Evolutionary conservation across 2,329 filamentous ascomycete genomes (phyloP).

Genomic region (Trichoderma hamatum): DNA sequence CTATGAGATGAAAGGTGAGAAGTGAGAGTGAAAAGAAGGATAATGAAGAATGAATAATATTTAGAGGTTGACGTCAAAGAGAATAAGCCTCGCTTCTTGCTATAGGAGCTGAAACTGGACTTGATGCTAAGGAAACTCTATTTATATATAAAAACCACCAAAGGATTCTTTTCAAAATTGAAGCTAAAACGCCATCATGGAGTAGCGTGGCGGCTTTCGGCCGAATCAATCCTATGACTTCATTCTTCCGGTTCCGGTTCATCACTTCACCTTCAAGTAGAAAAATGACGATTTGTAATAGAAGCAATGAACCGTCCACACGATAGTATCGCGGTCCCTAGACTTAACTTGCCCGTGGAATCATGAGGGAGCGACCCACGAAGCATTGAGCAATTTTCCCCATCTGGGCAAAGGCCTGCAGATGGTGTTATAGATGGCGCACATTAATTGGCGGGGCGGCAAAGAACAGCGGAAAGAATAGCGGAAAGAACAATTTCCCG

Average conservation of each 20-base stretch:
- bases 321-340: background rate
- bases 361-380: background rate
- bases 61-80: background rate
- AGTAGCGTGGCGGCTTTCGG: background rate
- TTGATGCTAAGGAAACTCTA: background rate
- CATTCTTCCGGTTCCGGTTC: background rate
- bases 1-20: background rate
- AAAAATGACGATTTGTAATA: background rate
- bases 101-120: no score
- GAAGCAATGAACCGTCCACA: background rate
- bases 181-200: background rate
- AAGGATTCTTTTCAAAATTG: background rate
- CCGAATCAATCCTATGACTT: background rate
- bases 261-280: background rate
- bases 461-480: no score
- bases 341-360: slow-evolving; percentile 17
- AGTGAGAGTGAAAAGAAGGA: background rate
- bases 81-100: background rate
- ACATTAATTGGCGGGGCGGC: background rate
- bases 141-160: background rate
- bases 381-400: background rate
- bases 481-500: background rate
- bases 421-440: background rate
- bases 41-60: background rate
- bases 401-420: background rate